A percentile compares a stretch with the other conserved stretches of the same genome.
These are phyloP conservation scores for Lachancea fermentati DNA, from an alignment of 805 yeast species.

Conservation along the genomic window DNA sequence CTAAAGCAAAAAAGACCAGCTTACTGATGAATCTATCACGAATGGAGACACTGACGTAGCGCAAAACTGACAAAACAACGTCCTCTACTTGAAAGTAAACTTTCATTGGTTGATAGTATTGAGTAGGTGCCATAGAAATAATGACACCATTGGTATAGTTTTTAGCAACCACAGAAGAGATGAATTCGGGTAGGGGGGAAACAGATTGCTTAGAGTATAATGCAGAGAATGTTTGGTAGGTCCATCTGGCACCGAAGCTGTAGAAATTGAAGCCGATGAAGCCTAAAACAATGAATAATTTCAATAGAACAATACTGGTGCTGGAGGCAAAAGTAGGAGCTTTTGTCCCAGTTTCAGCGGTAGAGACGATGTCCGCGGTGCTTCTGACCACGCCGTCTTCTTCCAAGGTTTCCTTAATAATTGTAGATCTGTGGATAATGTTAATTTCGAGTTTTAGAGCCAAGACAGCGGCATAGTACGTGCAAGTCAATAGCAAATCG, in stretches of 20 bases:
- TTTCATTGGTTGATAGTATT: slow-evolving; percentile 53
- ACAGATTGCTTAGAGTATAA: slow-evolving; percentile 30
- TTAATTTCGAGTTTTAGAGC: slow-evolving; percentile 85
- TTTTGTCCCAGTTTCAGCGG: slow-evolving; percentile 21
- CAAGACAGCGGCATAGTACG: slow-evolving; percentile 78
- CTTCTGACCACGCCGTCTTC: slow-evolving; percentile 83
- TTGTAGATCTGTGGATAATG: slow-evolving; percentile 75
- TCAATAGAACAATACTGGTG: slow-evolving; percentile 46
- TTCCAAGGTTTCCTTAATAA: slow-evolving; percentile 72
- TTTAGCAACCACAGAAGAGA: slow-evolving; percentile 23
- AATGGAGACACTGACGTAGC: slow-evolving; percentile 58
- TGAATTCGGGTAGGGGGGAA: slow-evolving; percentile 40
- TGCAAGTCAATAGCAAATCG: slow-evolving; percentile 68
- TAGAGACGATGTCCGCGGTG: slow-evolving; percentile 65
- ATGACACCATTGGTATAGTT: slow-evolving; percentile 43
- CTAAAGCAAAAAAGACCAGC: slow-evolving; percentile 63
- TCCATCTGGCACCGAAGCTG: slow-evolving; percentile 68
- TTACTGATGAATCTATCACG: slow-evolving; percentile 79
- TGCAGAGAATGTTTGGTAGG: slow-evolving; percentile 42
- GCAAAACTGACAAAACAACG: slow-evolving; percentile 42
- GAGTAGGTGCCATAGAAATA: slow-evolving; percentile 53
- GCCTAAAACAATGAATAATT: slow-evolving; percentile 52
- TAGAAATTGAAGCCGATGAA: slow-evolving; percentile 61
- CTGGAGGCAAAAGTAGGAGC: slow-evolving; percentile 31
- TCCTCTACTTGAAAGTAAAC: slow-evolving; percentile 58